Conservation (phyloP, 345 rosid genomes). For the Erucastrum elatum region DNA sequence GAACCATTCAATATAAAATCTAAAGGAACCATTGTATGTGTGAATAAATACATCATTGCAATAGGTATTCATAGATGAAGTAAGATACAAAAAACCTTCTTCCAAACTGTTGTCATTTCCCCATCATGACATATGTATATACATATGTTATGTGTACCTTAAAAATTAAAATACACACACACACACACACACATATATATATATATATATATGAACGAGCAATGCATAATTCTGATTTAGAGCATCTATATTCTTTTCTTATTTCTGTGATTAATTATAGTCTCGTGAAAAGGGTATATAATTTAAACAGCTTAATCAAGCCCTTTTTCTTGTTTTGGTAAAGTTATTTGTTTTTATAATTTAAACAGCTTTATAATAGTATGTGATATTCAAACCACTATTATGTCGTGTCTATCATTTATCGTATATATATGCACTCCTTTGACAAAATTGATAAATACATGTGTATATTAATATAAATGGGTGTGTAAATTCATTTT, state of each 20-base stretch:
- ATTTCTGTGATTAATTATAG: neutral
- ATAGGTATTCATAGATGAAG: constrained; percentile 3
- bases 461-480: neutral
- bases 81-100: constrained; percentile 14
- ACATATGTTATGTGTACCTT: constrained; percentile 1
- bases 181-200: neutral
- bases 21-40: neutral
- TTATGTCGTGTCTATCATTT: neutral
- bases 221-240: neutral
- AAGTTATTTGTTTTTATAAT: neutral
- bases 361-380: neutral
- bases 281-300: neutral
- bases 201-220: neutral
- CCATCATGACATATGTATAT: constrained; percentile 27
- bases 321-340: neutral
- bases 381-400: neutral
- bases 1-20: neutral
- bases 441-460: neutral
- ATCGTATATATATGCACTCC: neutral
- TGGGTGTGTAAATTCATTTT: neutral
- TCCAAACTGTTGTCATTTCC: constrained; percentile 31
- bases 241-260: neutral
- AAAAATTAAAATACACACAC: neutral
- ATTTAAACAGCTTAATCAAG: too few relatives aligned
- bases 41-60: neutral